A percentile compares a stretch with the other conserved stretches of the same genome.
phyloP scores from a whole-genome alignment of 1,284 basidiomycete genomes.

The Schizophyllum amplum region DNA sequence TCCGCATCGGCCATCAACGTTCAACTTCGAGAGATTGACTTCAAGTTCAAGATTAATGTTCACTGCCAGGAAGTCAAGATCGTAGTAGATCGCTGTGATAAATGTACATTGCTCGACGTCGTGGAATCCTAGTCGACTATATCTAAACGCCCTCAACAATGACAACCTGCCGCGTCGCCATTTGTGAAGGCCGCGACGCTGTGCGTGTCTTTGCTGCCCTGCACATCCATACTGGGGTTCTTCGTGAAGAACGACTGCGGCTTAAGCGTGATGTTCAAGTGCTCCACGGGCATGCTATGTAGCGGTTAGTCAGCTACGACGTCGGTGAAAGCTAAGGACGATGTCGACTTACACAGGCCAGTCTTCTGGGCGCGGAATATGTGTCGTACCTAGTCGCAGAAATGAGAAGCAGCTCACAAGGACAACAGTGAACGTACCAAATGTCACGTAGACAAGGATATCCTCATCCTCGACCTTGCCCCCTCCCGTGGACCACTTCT shows the following conservation, averaged over 20 bases:
- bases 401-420: background rate
- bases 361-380: constrained; percentile 82
- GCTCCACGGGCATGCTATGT: constrained; percentile 80
- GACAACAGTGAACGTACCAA: constrained; percentile 41
- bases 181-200: constrained; percentile 53
- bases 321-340: background rate
- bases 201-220: constrained; percentile 50
- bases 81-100: too few relatives aligned
- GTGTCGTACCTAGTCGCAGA: constrained; percentile 52
- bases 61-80: too few relatives aligned
- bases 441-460: constrained; percentile 68
- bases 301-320: constrained; percentile 7
- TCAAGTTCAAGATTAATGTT: too few relatives aligned
- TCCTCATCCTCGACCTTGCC: constrained; percentile 69
- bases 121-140: too few relatives aligned
- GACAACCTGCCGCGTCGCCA: background rate
- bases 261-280: constrained; percentile 70
- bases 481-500: constrained; percentile 56
- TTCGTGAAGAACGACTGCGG: constrained; percentile 78
- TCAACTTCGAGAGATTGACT: too few relatives aligned
- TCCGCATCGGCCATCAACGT: too few relatives aligned
- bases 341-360: constrained; percentile 71
- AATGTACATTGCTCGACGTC: too few relatives aligned
- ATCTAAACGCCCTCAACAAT: background rate
- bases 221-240: constrained; percentile 85